phyloP scores from a whole-genome alignment of 2,329 filamentous ascomycete genomes.

The Cytospora piceicola region DNA sequence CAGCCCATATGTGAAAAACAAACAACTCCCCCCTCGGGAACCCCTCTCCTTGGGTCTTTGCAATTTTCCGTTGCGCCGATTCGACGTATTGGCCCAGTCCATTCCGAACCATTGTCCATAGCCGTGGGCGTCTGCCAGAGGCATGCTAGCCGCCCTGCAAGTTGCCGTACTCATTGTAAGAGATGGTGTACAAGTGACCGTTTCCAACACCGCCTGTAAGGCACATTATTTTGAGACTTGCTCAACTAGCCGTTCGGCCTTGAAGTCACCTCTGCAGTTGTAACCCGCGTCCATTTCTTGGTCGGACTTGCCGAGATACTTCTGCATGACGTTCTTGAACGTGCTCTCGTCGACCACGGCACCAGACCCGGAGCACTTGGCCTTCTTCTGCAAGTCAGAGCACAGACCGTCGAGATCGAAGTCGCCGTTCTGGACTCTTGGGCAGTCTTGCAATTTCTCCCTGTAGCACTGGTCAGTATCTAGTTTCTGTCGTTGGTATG shows the following conservation, averaged over 20 bases:
- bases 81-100: constrained; percentile 14
- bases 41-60: constrained; percentile 22
- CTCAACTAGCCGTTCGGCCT: not conserved
- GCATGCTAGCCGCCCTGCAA: constrained; percentile 1
- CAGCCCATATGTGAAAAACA: constrained; percentile 12
- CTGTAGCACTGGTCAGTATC: constrained; percentile 57
- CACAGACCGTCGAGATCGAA: constrained; percentile 94
- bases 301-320: constrained; percentile 56
- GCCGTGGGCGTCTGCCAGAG: constrained; percentile 11
- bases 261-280: not conserved
- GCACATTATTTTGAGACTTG: not conserved
- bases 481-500: not conserved
- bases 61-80: constrained; percentile 27
- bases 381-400: constrained; percentile 91
- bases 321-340: constrained; percentile 77
- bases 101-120: constrained; percentile 6
- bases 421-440: constrained; percentile 85
- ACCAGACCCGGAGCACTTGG: constrained; percentile 88
- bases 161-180: not conserved
- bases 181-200: not conserved
- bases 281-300: constrained; percentile 23
- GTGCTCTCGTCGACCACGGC: constrained; percentile 88
- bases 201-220: not conserved
- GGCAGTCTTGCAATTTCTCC: constrained; percentile 87
- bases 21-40: constrained; percentile 10